Percentiles rank a stretch among this genome's conserved stretches.
These are phyloP conservation scores for Coniochaeta sp. DNA, from an alignment of 2,329 filamentous ascomycete species.

Conservation along the genomic window DNA sequence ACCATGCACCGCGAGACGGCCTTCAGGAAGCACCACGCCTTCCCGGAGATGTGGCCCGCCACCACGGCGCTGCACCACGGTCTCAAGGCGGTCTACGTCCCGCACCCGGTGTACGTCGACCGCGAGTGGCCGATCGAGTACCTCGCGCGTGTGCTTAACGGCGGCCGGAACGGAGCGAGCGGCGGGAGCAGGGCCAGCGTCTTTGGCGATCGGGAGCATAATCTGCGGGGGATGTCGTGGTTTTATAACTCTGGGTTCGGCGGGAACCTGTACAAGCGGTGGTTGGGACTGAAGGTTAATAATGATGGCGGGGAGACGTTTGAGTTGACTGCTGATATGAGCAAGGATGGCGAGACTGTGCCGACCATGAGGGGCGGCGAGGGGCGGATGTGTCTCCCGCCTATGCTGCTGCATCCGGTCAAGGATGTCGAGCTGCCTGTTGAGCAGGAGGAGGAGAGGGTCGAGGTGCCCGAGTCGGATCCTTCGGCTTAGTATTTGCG, in stretches of 20 bases:
- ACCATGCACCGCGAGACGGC: slow-evolving; percentile 90
- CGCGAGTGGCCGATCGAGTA: slow-evolving; percentile 77
- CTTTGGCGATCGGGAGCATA: slow-evolving; percentile 81
- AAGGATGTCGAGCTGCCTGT: slow-evolving; percentile 66
- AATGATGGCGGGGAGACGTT: slow-evolving; percentile 73
- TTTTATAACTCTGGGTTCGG: slow-evolving; percentile 85
- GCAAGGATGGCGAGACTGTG: slow-evolving; percentile 38
- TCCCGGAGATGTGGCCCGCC: slow-evolving; percentile 93
- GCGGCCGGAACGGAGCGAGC: slow-evolving; percentile 63
- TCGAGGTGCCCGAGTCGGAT: slow-evolving; percentile 42
- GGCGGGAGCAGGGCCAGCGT: slow-evolving; percentile 67
- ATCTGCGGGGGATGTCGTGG: slow-evolving; percentile 81
- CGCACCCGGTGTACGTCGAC: slow-evolving; percentile 83
- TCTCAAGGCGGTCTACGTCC: slow-evolving; percentile 84
- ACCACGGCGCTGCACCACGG: slow-evolving; percentile 86
- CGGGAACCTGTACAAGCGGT: slow-evolving; percentile 72
- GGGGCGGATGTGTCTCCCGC: slow-evolving; percentile 84
- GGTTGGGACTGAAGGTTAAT: slow-evolving; percentile 76
- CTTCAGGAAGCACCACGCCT: slow-evolving; percentile 79
- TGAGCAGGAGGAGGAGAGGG: slow-evolving; percentile 43
- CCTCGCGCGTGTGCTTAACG: slow-evolving; percentile 74
- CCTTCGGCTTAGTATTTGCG: slow-evolving; percentile 27
- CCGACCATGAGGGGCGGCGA: slow-evolving; percentile 57
- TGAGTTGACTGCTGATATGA: slow-evolving; percentile 51
- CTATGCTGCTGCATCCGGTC: slow-evolving; percentile 82